Evolutionary conservation across 2,329 filamentous ascomycete species (phyloP).

Genomic region (Aspergillus flavus): DNA sequence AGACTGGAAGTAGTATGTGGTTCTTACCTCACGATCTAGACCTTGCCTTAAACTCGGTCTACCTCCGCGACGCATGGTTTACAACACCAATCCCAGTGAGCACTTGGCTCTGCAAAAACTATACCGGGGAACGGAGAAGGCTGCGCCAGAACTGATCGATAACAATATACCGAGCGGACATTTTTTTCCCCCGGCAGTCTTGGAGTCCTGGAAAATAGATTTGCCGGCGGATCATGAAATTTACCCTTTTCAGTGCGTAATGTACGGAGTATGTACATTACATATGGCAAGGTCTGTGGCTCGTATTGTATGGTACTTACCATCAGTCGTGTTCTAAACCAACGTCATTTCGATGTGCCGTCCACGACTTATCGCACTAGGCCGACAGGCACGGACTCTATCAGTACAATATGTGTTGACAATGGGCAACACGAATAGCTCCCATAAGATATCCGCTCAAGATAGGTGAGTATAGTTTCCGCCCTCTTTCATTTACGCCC

Average conservation of each 20-base stretch:
- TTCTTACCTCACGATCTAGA: constrained; percentile 64
- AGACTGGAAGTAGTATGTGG: not conserved
- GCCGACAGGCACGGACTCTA: not conserved
- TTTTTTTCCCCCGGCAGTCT: constrained; percentile 18
- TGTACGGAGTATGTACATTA: not conserved
- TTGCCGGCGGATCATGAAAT: constrained; percentile 10
- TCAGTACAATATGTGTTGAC: constrained; percentile 32
- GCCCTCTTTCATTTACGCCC: not conserved
- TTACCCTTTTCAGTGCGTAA: not conserved
- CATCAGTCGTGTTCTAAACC: not conserved
- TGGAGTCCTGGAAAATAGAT: constrained; percentile 19
- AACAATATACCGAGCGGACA: not conserved
- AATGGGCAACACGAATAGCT: constrained; percentile 68
- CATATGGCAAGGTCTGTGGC: not conserved
- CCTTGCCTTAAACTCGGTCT: constrained; percentile 55
- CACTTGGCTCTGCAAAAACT: not conserved
- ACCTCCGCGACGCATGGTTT: constrained; percentile 45
- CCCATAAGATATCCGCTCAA: constrained; percentile 72
- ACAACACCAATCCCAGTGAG: not conserved
- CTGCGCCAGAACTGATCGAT: constrained; percentile 3
- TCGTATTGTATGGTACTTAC: not conserved
- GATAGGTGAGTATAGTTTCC: constrained; percentile 68
- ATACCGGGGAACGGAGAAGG: not conserved
- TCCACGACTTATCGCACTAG: not conserved
- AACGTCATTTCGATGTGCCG: not conserved